Evolutionary conservation across 805 yeast species (phyloP), one percentile per base, ranked within the genome.

Genomic region (Lachancea cidri): DNA sequence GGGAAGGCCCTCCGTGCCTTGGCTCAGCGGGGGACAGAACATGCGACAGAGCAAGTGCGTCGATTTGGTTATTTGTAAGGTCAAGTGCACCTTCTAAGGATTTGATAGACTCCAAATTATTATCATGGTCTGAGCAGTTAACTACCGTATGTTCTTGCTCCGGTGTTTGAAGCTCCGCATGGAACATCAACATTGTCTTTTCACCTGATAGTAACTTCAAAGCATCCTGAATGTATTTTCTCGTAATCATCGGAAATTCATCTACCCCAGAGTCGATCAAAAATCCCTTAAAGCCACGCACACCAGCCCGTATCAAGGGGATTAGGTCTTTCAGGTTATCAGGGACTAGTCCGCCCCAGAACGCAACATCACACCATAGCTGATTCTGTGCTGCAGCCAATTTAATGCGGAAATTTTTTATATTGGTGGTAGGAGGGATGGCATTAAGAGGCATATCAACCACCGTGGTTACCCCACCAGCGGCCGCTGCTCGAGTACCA

Each of bases 391-490:
- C 94, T 1, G 96, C 96, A 15, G 73, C 68, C 45, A 87, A 70
- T 59, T 89, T 89, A 48, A 76, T 66, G 46, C 83, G 71, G 57
- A 89, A 77, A 61, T 89, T 86, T 43, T 74, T 76, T 11, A 89
- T 66, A 1, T 83, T 86, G 1, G 97, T 91, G 0, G 97, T 89
- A 22, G 98, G 97, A 0, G 98, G 98, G 35, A 89, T 81, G 3
- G 96, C 96, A 63, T 89, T 89, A 57, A 89, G 68, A 0, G 98
- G 98, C 98, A 89, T 89, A 60, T 89, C 98, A 15, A 89, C 75
- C 15, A 89, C 94, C 0, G 96, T 88, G 17, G 98, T 89, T 36
- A 89, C 97, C 43, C 98, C 98, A 14, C 98, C 98, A 9, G 89
- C 73, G 0, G 95, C 95, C 0, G 97, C 97, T 2, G 96, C 85